Evolutionary conservation across 2,329 filamentous ascomycete species (phyloP).

Genomic region (Trichoderma koningiopsis): DNA sequence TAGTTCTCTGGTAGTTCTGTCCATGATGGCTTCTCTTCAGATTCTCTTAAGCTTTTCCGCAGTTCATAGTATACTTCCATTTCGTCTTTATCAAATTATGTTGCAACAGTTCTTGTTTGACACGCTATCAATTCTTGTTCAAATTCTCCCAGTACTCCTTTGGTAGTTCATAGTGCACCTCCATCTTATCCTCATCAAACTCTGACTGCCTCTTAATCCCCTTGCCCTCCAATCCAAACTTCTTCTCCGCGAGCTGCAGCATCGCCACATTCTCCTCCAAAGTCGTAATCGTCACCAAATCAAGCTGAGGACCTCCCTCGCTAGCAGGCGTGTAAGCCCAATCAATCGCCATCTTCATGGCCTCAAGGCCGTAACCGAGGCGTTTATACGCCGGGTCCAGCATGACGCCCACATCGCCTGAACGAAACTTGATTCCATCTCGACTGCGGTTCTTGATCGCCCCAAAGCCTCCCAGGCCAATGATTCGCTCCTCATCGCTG

Average conservation of each 20-base stretch:
- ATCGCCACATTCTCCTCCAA: conserved; percentile 7
- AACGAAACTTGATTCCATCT: conserved; percentile 28
- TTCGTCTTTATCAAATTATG: too few relatives aligned
- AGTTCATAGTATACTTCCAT: too few relatives aligned
- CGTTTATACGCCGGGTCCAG: conserved; percentile 31
- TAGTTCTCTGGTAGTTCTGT: too few relatives aligned
- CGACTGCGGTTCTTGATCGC: conserved; percentile 33
- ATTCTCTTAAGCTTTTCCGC: too few relatives aligned
- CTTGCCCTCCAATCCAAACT: conserved; percentile 31
- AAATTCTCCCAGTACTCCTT: conserved; percentile 28
- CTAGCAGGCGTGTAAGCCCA: conserved; percentile 33
- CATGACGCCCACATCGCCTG: conserved; percentile 36
- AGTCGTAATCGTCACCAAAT: conserved; percentile 33
- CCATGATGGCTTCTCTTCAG: too few relatives aligned
- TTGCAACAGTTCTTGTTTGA: too few relatives aligned
- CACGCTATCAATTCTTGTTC: too few relatives aligned
- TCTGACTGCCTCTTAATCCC: conserved; percentile 27
- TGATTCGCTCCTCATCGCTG: conserved; percentile 22
- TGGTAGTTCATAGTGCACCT: conserved; percentile 34
- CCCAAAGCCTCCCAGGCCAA: conserved; percentile 37
- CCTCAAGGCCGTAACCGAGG: conserved; percentile 1
- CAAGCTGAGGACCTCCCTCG: conserved; percentile 34
- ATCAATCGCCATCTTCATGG: conserved; percentile 31
- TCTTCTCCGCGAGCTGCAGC: conserved; percentile 31
- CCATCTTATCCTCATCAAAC: conserved; percentile 27